Conservation (phyloP, 352 stramenopile genomes). For the Globisporangium orthogonon region DNA sequence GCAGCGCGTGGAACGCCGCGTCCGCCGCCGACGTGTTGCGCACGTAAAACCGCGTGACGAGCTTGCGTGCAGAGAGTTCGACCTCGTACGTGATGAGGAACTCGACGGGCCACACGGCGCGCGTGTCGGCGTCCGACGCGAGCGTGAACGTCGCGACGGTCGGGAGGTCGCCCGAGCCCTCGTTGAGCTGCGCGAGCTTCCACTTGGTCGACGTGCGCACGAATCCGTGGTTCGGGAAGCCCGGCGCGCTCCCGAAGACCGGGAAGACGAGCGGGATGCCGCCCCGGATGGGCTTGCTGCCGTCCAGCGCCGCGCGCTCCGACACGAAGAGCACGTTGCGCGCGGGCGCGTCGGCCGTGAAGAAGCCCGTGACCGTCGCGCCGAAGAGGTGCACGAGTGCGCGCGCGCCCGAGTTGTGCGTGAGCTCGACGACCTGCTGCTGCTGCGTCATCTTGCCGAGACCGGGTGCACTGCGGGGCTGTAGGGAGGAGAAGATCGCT, state of each 20-base stretch:
- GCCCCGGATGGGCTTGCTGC: conserved; percentile 92
- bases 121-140: conserved; percentile 26
- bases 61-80: conserved; percentile 65
- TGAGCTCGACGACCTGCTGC: conserved; percentile 32
- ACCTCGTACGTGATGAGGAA: conserved; percentile 86
- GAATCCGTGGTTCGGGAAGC: conserved; percentile 93
- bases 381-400: conserved; percentile 88
- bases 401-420: conserved; percentile 57
- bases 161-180: conserved; percentile 24
- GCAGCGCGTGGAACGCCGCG: conserved; percentile 91
- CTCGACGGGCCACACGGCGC: conserved; percentile 37
- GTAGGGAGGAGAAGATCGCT: background rate
- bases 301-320: conserved; percentile 39
- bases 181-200: conserved; percentile 44
- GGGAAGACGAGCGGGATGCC: conserved; percentile 96
- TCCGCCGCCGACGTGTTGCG: conserved; percentile 81
- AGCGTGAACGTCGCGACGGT: conserved; percentile 64
- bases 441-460: background rate
- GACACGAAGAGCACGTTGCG: conserved; percentile 93
- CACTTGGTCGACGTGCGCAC: conserved; percentile 71
- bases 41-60: conserved; percentile 88
- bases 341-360: conserved; percentile 43
- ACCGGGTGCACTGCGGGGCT: no score
- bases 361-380: conserved; percentile 89
- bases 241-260: conserved; percentile 88